Percentiles rank a stretch among this genome's conserved stretches.
phyloP scores from a whole-genome alignment of 768 basidiomycete genomes.

The Udeniomyces megalosporus region DNA sequence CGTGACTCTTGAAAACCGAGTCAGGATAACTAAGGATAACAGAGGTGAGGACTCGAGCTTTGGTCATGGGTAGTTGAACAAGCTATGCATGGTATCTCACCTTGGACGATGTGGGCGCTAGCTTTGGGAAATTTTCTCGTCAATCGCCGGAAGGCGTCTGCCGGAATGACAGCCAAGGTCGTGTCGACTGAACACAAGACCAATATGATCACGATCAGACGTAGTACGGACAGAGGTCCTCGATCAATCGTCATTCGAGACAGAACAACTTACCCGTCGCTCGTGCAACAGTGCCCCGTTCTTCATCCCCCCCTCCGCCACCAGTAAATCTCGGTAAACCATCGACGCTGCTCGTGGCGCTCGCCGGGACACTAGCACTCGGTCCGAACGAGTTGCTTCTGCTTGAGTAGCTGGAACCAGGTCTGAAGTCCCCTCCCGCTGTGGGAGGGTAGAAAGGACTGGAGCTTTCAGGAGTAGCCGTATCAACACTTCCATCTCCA shows the following conservation, averaged over 20 bases:
- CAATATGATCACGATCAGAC: too few relatives aligned
- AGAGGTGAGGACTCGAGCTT: background rate
- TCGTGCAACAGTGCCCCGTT: slow-evolving; percentile 59
- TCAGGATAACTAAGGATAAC: slow-evolving; percentile 55
- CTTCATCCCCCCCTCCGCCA: background rate
- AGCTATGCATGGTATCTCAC: too few relatives aligned
- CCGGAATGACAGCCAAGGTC: slow-evolving; percentile 95
- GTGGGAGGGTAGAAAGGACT: too few relatives aligned
- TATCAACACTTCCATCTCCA: background rate
- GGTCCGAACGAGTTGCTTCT: background rate
- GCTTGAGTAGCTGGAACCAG: background rate
- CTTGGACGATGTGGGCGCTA: slow-evolving; percentile 89
- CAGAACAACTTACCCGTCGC: slow-evolving; percentile 33
- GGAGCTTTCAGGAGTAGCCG: background rate
- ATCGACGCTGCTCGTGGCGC: background rate
- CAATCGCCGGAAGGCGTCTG: slow-evolving; percentile 82
- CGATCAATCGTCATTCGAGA: too few relatives aligned
- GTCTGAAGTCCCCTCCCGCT: too few relatives aligned
- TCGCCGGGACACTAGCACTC: background rate
- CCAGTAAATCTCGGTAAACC: slow-evolving; percentile 7
- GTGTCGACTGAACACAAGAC: slow-evolving; percentile 86
- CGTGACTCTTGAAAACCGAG: slow-evolving; percentile 89
- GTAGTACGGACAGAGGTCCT: too few relatives aligned
- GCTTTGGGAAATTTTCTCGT: slow-evolving; percentile 96
- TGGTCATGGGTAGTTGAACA: too few relatives aligned